phyloP scores from a whole-genome alignment of 1,284 basidiomycete genomes.

The Ganoderma sinense region DNA sequence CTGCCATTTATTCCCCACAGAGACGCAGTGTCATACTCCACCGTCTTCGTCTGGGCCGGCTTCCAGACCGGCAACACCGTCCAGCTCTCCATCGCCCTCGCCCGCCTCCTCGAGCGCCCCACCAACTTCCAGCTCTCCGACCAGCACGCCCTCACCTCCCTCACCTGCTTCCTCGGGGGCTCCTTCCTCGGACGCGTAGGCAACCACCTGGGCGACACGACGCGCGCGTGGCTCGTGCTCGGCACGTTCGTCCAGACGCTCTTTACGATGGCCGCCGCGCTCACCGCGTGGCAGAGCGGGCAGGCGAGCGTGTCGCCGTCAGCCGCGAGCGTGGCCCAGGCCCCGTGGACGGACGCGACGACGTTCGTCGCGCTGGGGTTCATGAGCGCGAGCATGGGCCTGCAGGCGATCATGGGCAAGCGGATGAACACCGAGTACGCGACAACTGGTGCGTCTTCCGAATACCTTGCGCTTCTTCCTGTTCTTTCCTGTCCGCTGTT shows the following conservation, averaged over 20 bases:
- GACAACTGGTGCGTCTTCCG: constrained; percentile 72
- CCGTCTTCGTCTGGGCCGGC: constrained; percentile 86
- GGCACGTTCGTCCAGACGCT: constrained; percentile 80
- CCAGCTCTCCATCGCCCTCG: constrained; percentile 67
- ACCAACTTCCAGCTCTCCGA: constrained; percentile 76
- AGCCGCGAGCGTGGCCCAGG: too few relatives aligned
- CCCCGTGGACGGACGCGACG: constrained; percentile 72
- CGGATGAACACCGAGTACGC: constrained; percentile 80
- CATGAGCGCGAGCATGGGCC: constrained; percentile 79
- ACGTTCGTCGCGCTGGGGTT: constrained; percentile 78
- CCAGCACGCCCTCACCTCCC: constrained; percentile 81
- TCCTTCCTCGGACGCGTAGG: constrained; percentile 76
- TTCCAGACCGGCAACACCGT: constrained; percentile 85
- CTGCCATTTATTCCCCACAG: too few relatives aligned
- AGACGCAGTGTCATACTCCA: constrained; percentile 82
- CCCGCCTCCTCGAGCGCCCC: constrained; percentile 61
- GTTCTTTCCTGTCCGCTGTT: too few relatives aligned
- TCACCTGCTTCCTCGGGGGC: constrained; percentile 77
- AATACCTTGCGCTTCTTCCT: too few relatives aligned
- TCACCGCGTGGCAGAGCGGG: constrained; percentile 71
- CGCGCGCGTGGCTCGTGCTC: constrained; percentile 76
- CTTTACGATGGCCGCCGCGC: constrained; percentile 74
- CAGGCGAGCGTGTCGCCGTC: constrained; percentile 58
- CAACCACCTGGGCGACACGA: constrained; percentile 74
- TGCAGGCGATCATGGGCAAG: constrained; percentile 87